A percentile compares a stretch with the other conserved stretches of the same genome.
Evolutionary conservation across 2,329 filamentous ascomycete species (phyloP).

Genomic region (Venturia nashicola): DNA sequence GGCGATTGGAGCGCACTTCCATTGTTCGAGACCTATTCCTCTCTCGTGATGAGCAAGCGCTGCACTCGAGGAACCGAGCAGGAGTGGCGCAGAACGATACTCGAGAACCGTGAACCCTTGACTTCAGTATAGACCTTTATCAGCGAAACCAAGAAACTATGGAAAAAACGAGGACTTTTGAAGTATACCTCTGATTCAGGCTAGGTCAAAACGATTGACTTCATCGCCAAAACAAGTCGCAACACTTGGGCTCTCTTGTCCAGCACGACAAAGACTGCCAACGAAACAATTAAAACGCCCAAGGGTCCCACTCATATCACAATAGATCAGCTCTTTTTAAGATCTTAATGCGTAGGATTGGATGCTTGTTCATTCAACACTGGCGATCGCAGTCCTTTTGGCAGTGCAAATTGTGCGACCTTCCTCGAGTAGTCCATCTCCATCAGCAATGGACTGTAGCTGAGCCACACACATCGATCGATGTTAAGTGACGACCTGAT

Average conservation of each 20-base stretch:
- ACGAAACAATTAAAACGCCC: not conserved
- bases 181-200: not conserved
- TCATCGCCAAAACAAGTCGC: no score
- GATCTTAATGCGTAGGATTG: no score
- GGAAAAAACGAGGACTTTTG: not conserved
- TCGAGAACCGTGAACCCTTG: not conserved
- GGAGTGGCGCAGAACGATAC: not conserved
- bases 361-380: no score
- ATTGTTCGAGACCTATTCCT: not conserved
- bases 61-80: not conserved
- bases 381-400: no score
- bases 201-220: no score
- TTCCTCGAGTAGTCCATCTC: no score
- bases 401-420: no score
- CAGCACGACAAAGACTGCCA: not conserved
- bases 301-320: not conserved
- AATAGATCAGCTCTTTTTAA: not conserved
- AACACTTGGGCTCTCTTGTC: not conserved
- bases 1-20: not conserved
- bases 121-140: not conserved
- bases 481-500: no score
- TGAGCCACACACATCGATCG: no score
- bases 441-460: no score
- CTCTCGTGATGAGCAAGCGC: not conserved
- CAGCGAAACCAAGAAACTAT: not conserved